Percentiles rank a stretch among this genome's conserved stretches.
Evolutionary conservation across 2,329 filamentous ascomycete genomes (phyloP).

Genomic region (Ophiostoma ulmi): DNA sequence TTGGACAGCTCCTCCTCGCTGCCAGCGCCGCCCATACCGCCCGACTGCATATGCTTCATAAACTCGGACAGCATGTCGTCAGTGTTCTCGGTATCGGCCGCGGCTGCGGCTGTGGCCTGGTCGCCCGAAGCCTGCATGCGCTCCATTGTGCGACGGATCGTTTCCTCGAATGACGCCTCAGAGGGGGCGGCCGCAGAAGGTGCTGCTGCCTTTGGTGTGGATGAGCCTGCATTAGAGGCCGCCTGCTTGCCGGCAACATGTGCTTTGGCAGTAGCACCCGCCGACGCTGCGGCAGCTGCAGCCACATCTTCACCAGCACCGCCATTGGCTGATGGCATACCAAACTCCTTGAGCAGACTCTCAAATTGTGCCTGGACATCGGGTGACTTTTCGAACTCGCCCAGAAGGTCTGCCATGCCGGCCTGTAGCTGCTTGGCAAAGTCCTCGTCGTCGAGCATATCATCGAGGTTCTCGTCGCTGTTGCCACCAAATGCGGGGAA

Average conservation of each 20-base stretch:
- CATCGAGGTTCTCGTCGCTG: slow-evolving; percentile 32
- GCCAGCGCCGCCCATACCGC: slow-evolving; percentile 48
- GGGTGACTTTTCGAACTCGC: slow-evolving; percentile 60
- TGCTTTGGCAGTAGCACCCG: slow-evolving; percentile 29
- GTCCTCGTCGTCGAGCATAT: slow-evolving; percentile 62
- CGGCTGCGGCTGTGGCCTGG: slow-evolving; percentile 73
- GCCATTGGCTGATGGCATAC: slow-evolving; percentile 29
- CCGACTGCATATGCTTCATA: slow-evolving; percentile 77
- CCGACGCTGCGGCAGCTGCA: slow-evolving; percentile 28
- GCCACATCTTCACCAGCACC: slow-evolving; percentile 27
- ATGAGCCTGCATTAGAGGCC: slow-evolving; percentile 31
- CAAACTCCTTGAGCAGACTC: slow-evolving; percentile 67
- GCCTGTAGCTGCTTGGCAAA: slow-evolving; percentile 83
- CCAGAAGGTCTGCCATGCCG: slow-evolving; percentile 80
- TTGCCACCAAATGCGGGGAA: slow-evolving; percentile 28
- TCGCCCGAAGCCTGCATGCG: slow-evolving; percentile 88
- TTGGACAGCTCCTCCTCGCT: slow-evolving; percentile 85
- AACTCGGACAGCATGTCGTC: slow-evolving; percentile 89
- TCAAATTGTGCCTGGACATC: slow-evolving; percentile 78
- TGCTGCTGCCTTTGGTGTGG: slow-evolving; percentile 28
- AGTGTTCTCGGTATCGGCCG: slow-evolving; percentile 49
- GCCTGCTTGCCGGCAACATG: slow-evolving; percentile 26
- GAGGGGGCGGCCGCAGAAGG: slow-evolving; percentile 33
- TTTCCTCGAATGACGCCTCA: slow-evolving; percentile 74
- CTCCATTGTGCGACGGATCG: slow-evolving; percentile 89